phyloP scores from a whole-genome alignment of 2,329 filamentous ascomycete species.

The Lachnellula hyalina region DNA sequence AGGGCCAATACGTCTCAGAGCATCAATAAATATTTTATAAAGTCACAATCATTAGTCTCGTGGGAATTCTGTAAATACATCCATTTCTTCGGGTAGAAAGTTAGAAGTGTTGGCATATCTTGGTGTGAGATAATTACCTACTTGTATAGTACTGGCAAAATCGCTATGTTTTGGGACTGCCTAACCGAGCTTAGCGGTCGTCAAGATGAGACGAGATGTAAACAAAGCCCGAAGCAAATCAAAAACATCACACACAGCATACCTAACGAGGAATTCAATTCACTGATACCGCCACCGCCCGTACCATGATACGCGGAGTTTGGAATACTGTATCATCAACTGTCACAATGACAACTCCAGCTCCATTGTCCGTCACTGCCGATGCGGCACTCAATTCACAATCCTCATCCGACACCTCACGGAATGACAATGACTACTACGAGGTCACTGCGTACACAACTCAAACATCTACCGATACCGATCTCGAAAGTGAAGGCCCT shows the following conservation, averaged over 20 bases:
- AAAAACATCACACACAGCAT: too few species aligned
- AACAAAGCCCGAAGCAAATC: background rate
- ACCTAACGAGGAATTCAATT: too few species aligned
- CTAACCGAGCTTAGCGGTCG: background rate
- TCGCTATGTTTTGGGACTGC: slow-evolving; percentile 2
- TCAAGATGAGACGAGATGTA: background rate
- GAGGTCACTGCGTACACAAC: slow-evolving; percentile 23
- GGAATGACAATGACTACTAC: slow-evolving; percentile 15
- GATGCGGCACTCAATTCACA: slow-evolving; percentile 20
- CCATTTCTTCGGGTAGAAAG: too few species aligned
- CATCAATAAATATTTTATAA: too few species aligned
- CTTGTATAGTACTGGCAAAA: too few species aligned
- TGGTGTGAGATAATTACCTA: too few species aligned
- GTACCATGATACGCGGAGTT: slow-evolving; percentile 12
- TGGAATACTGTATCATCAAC: slow-evolving; percentile 14
- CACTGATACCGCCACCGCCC: background rate
- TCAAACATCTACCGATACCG: slow-evolving; percentile 15
- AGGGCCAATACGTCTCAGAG: too few species aligned
- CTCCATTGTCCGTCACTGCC: slow-evolving; percentile 17
- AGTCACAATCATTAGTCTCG: too few species aligned
- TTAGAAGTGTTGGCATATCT: too few species aligned
- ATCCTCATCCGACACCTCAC: slow-evolving; percentile 10
- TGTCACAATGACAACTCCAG: slow-evolving; percentile 22
- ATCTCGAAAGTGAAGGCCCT: slow-evolving; percentile 23
- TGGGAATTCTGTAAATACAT: too few species aligned